A percentile compares a stretch with the other conserved stretches of the same genome.
Conservation (phyloP, 441 rosid species). For the Euphorbia neoarborescens region DNA sequence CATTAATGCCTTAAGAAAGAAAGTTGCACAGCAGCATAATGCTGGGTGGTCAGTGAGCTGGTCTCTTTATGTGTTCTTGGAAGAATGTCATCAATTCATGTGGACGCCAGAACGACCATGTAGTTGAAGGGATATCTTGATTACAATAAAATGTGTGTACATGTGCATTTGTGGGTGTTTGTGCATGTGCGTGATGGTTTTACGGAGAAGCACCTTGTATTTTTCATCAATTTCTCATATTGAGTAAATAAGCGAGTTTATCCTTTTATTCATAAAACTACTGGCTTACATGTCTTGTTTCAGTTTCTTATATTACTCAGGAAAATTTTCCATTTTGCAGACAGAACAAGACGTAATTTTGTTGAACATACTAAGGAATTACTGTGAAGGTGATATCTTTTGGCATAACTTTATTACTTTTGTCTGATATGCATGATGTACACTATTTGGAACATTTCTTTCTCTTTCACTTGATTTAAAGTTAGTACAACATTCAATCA, state of each 20-base stretch:
- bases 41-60: not conserved
- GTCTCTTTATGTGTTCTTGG: not conserved
- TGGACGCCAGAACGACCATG: not conserved
- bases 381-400: conserved; percentile 28
- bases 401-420: not conserved
- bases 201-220: too few relatives aligned
- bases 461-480: not conserved
- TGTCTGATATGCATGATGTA: not conserved
- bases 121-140: not conserved
- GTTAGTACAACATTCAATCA: not conserved
- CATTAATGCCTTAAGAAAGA: not conserved
- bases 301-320: not conserved
- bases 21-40: too few relatives aligned
- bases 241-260: too few relatives aligned
- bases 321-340: conserved; percentile 20
- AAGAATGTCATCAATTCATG: not conserved
- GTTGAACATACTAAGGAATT: conserved; percentile 31
- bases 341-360: conserved; percentile 28
- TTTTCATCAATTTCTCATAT: too few relatives aligned
- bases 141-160: too few relatives aligned
- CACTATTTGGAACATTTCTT: not conserved
- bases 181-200: too few relatives aligned
- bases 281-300: too few relatives aligned
- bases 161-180: too few relatives aligned
- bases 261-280: too few relatives aligned